Base-by-base conservation (phyloP, 495 filamentous ascomycete species). In the Penicillium simplicissimum region DNA sequence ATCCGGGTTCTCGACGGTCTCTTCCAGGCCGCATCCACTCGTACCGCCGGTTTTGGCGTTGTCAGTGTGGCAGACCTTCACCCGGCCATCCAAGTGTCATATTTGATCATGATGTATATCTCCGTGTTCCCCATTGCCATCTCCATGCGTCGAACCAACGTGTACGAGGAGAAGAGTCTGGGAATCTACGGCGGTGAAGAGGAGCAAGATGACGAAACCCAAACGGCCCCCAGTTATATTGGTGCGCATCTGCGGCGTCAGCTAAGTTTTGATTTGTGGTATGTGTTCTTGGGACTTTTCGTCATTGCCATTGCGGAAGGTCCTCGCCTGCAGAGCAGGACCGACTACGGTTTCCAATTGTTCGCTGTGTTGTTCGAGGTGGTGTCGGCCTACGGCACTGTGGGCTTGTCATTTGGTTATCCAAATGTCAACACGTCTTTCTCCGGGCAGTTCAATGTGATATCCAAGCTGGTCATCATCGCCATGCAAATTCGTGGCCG, bases 31-130 rank as follows among this genome's bases (percentile, higher is more conserved):
- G 83, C 87, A 0, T 87, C 89, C 13, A 97, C 94, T 0, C 80
- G 94, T 63, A 97, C 93, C 2, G 92, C 94, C 2, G 94, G 94
- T 1, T 96, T 96, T 67, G 79, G 89, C 8, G 88, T 90, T 49
- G 83, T 96, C 65, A 89, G 88, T 61, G 76, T 98, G 25, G 78
- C 90, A 7, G 73, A 79, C 0, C 80, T 98, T 14, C 94, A 97
- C 67, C 94, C 94, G 0, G 94, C 88, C 2, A 92, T 97, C 13
- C 94, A 98, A 68, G 90, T 95, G 4, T 96, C 92, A 17, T 97
- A 96, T 78, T 74, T 97, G 75, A 87, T 98, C 74, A 98, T 98
- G 94, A 98, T 98, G 94, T 98, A 98, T 73, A 98, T 98, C 62
- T 96, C 94, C 49, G 91, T 96, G 42, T 92, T 96, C 67, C 94